A percentile compares a stretch with the other conserved stretches of the same genome.
Conservation (phyloP, 169 alveolate species). For the Babesia gibsoni region DNA sequence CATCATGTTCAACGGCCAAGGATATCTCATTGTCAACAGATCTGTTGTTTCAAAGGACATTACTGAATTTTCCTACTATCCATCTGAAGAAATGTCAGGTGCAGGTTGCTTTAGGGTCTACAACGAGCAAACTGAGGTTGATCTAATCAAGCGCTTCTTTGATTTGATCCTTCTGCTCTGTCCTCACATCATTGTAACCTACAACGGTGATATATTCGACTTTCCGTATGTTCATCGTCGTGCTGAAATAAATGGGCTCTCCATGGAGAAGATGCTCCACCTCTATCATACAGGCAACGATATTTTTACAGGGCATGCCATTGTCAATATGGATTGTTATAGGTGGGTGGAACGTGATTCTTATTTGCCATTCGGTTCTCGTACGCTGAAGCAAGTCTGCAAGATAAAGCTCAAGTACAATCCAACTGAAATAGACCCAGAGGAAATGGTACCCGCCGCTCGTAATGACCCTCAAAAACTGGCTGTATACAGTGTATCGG, state of each 20-base stretch:
- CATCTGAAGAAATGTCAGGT: conserved; percentile 92
- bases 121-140: conserved; percentile 68
- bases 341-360: conserved; percentile 99
- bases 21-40: conserved; percentile 93
- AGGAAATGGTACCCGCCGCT: conserved; percentile 95
- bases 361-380: conserved; percentile 94
- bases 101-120: conserved; percentile 72
- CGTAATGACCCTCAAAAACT: conserved; percentile 90
- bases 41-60: conserved; percentile 90
- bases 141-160: conserved; percentile 68
- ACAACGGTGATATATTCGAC: conserved; percentile 98
- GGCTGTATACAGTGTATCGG: conserved; percentile 99
- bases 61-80: conserved; percentile 93
- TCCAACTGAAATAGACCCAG: conserved; percentile 99
- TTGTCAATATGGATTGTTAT: conserved; percentile 95
- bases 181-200: conserved; percentile 93
- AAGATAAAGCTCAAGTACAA: conserved; percentile 96
- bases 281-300: conserved; percentile 69
- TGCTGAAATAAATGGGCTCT: conserved; percentile 86
- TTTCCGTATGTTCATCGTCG: conserved; percentile 94
- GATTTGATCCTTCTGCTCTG: conserved; percentile 65
- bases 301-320: conserved; percentile 80
- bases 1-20: conserved; percentile 94
- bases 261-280: conserved; percentile 85
- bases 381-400: conserved; percentile 92